Percentiles rank a stretch among this genome's conserved stretches.
phyloP scores from a whole-genome alignment of 208 protist species.

The Jaenimonas drosophilae region DNA sequence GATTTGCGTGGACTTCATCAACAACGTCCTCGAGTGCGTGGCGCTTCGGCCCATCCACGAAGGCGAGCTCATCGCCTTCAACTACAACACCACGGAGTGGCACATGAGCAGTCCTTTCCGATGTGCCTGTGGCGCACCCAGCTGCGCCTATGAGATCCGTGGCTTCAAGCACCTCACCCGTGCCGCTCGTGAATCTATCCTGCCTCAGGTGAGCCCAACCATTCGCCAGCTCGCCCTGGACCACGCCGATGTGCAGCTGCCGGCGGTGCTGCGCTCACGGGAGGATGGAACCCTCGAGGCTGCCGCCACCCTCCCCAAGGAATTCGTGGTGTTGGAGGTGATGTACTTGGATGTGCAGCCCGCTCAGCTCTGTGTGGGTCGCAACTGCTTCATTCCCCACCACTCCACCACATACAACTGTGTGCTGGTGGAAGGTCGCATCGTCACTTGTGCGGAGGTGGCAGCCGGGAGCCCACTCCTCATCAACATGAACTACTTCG shows the following conservation, averaged over 20 bases:
- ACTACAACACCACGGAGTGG: slow-evolving; percentile 84
- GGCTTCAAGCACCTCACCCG: slow-evolving; percentile 72
- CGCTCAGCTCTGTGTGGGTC: slow-evolving; percentile 40
- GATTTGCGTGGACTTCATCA: slow-evolving; percentile 47
- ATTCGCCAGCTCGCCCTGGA: slow-evolving; percentile 36
- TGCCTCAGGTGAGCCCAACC: slow-evolving; percentile 33
- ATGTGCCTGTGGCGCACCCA: slow-evolving; percentile 44
- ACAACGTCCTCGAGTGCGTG: slow-evolving; percentile 61
- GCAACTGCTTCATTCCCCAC: slow-evolving; percentile 49
- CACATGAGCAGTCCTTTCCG: slow-evolving; percentile 60
- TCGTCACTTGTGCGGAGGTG: slow-evolving; percentile 37
- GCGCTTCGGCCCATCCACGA: slow-evolving; percentile 53
- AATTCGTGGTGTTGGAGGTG: slow-evolving; percentile 52
- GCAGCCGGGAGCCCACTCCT: slow-evolving; percentile 24
- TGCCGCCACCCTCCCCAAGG: slow-evolving; percentile 15
- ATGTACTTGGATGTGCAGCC: slow-evolving; percentile 63
- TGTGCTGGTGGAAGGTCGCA: slow-evolving; percentile 65
- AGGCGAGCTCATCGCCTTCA: slow-evolving; percentile 60
- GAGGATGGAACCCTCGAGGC: slow-evolving; percentile 22
- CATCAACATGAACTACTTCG: slow-evolving; percentile 83
- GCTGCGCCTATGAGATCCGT: slow-evolving; percentile 57
- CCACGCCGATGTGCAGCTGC: slow-evolving; percentile 32
- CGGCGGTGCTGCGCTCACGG: slow-evolving; percentile 15
- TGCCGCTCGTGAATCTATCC: slow-evolving; percentile 25
- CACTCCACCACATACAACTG: slow-evolving; percentile 31